Conservation (phyloP, 2,329 filamentous ascomycete genomes). For the Lasiodiplodia gonubiensis region DNA sequence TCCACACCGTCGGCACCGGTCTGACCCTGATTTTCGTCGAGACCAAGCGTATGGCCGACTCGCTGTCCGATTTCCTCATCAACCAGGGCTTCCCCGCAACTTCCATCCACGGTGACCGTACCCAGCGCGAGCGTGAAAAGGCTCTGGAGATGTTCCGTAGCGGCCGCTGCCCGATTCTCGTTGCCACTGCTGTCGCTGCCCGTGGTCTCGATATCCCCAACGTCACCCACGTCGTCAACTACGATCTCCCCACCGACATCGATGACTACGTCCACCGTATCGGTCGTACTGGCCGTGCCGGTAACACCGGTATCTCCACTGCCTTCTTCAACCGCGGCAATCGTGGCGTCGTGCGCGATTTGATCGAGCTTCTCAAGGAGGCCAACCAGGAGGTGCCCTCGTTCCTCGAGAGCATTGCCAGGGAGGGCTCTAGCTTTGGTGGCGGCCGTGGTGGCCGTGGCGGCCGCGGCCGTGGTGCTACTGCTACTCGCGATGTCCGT, state of each 20-base stretch:
- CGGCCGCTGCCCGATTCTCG: constrained; percentile 91
- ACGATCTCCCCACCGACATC: constrained; percentile 97
- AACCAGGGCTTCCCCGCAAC: constrained; percentile 98
- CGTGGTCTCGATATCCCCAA: constrained; percentile 87
- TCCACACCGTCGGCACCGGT: constrained; percentile 89
- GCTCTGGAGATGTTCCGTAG: constrained; percentile 98
- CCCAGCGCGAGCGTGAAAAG: constrained; percentile 97
- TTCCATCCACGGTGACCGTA: constrained; percentile 97
- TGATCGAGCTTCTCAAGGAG: constrained; percentile 97
- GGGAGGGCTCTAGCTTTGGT: constrained; percentile 83
- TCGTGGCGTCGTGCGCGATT: constrained; percentile 93
- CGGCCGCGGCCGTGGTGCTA: constrained; percentile 69
- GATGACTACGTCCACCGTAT: constrained; percentile 99
- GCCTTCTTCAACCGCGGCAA: constrained; percentile 99
- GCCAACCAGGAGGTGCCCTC: constrained; percentile 94
- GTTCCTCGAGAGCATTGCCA: constrained; percentile 97
- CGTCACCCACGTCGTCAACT: constrained; percentile 97
- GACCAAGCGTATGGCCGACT: constrained; percentile 99
- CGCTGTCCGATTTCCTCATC: constrained; percentile 95
- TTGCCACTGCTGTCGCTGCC: constrained; percentile 95
- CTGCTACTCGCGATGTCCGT: constrained; percentile 86
- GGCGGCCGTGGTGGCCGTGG: constrained; percentile 69
- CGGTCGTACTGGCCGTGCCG: constrained; percentile 98
- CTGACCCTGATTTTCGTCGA: constrained; percentile 98
- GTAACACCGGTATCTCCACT: constrained; percentile 97